Base-by-base conservation (phyloP, 169 alveolate genomes). In the Eimeria sp. region DNA sequence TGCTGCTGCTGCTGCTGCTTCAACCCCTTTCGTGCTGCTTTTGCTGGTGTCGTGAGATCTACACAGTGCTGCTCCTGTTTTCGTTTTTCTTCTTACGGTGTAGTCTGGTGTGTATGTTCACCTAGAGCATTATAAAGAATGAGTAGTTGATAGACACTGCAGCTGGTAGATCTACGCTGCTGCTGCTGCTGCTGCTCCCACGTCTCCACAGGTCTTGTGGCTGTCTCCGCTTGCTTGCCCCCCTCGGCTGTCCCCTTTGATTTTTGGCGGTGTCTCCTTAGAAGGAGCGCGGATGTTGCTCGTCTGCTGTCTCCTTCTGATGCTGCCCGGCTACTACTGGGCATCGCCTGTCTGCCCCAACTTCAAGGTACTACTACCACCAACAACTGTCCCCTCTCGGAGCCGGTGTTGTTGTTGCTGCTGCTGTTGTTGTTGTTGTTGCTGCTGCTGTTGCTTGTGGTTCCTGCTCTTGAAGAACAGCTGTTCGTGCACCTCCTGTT, bases 201-300 rank as follows among this genome's bases (percentile, higher is more conserved):
- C 54, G 91, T 65, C 75, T 30, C 61, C 63, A 20, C 76, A 83
- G 91, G 51, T 14, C 51, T 83, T 3, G 14, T 83, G 91, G 91
- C 57, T 27, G 91, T 83, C 75, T n/a, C 91, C 30, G 72, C 91
- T 34, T 27, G 76, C 75, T 13, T 83, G 51, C 91, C 91, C 27
- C 91, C 91, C 27, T 1, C 91, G 57, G 72, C 75, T 11, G 76
- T 54, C 75, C 91, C 91, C 10, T 34, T 54, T 13, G 76, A 83
- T 22, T 83, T 83, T 18, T 83, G 91, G 91, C 91, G 91, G 27
- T 83, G 91, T 83, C 91, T 83, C 54, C 57, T 83, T 9, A 47
- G 91, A 65, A n/a, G 91, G 43, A 51, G 57, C 54, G 72, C 75
- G 4, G 91, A 83, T 7, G 91, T 65, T n/a, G 54, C 76, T 7